Evolutionary conservation across 805 yeast species (phyloP).

Genomic region (Barnettozyma populi): DNA sequence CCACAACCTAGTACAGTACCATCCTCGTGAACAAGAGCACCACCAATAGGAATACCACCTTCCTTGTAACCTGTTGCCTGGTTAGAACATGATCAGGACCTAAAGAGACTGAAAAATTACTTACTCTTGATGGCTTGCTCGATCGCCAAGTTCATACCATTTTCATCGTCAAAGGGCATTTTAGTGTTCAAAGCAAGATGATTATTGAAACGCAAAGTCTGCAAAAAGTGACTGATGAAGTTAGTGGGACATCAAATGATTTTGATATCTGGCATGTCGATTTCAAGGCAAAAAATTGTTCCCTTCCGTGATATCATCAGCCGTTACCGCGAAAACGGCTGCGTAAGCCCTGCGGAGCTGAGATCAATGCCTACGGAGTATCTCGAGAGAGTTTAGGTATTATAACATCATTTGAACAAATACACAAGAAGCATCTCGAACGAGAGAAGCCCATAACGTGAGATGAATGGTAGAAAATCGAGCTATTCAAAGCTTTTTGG

Average conservation of each 20-base stretch:
- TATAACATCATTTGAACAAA: no score
- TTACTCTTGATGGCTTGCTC: conserved; percentile 63
- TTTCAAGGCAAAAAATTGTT: not conserved
- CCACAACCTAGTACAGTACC: conserved; percentile 85
- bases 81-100: not conserved
- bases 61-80: conserved; percentile 39
- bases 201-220: no score
- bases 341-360: not conserved
- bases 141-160: conserved; percentile 64
- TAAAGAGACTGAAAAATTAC: not conserved
- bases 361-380: not conserved
- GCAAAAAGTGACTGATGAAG: no score
- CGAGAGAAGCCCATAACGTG: not conserved
- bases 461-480: not conserved
- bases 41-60: conserved; percentile 37
- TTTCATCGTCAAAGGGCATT: conserved; percentile 55
- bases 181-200: not conserved
- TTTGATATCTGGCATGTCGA: not conserved
- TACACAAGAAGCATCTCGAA: not conserved
- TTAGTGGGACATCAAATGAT: no score
- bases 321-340: not conserved
- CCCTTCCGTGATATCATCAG: not conserved
- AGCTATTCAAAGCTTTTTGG: not conserved
- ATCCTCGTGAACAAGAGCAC: conserved; percentile 63
- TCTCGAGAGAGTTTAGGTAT: not conserved